phyloP scores from a whole-genome alignment of 352 stramenopile genomes.

The Pythium sukuiense region DNA sequence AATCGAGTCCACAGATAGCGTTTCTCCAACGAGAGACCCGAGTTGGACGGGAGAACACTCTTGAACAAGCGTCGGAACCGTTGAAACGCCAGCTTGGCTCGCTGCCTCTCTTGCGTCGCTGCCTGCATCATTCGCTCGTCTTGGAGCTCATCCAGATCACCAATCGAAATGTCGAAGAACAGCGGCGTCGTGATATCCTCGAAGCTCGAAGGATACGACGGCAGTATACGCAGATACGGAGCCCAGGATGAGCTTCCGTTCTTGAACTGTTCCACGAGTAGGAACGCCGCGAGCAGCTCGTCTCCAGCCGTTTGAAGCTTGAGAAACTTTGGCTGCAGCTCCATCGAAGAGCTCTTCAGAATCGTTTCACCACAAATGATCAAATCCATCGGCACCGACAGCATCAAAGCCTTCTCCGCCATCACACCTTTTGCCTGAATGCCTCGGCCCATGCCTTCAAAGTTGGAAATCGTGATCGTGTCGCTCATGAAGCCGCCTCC shows the following conservation, averaged over 20 bases:
- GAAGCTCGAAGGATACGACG: conserved; percentile 18
- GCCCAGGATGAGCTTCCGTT: conserved; percentile 40
- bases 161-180: conserved; percentile 29
- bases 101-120: conserved; percentile 29
- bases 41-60: conserved; percentile 14
- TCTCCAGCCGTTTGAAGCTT: conserved; percentile 39
- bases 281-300: conserved; percentile 63
- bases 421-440: conserved; percentile 6
- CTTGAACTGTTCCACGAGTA: conserved; percentile 56
- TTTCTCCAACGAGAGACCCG: conserved; percentile 15
- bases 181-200: conserved; percentile 35
- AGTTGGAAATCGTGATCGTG: conserved; percentile 15
- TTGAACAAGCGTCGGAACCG: conserved; percentile 53
- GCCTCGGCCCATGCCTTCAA: conserved; percentile 24
- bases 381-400: conserved; percentile 23
- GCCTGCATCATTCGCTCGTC: conserved; percentile 44
- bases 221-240: conserved; percentile 56
- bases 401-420: conserved; percentile 14
- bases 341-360: not conserved
- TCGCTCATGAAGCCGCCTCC: conserved; percentile 19
- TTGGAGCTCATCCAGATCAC: conserved; percentile 39
- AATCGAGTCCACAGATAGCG: conserved; percentile 54
- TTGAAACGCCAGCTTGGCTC: conserved; percentile 32
- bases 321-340: conserved; percentile 38
- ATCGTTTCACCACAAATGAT: conserved; percentile 31